phyloP scores from a whole-genome alignment of 2,329 filamentous ascomycete genomes.

The Colletotrichum tabaci region DNA sequence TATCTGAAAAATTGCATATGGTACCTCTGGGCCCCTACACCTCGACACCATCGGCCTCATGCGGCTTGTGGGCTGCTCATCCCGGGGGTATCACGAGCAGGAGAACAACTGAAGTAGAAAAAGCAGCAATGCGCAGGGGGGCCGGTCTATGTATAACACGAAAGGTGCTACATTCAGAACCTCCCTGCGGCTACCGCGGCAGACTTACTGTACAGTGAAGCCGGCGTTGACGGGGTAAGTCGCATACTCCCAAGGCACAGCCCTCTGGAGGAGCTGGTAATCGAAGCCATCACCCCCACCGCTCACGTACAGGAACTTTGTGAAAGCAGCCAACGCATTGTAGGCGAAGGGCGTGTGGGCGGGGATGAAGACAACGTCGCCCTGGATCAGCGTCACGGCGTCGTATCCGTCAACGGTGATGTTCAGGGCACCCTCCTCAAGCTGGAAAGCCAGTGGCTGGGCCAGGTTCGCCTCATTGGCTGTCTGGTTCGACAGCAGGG shows the following conservation, averaged over 20 bases:
- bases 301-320: constrained; percentile 48
- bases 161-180: background rate
- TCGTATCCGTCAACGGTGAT: constrained; percentile 46
- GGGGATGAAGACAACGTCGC: constrained; percentile 49
- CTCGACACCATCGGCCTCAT: constrained; percentile 17
- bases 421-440: constrained; percentile 47
- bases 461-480: constrained; percentile 12
- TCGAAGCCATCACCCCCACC: constrained; percentile 46
- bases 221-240: constrained; percentile 30
- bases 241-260: constrained; percentile 19
- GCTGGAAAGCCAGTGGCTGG: constrained; percentile 45
- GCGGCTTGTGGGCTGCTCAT: constrained; percentile 30
- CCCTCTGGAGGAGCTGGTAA: constrained; percentile 42
- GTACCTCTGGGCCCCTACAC: background rate
- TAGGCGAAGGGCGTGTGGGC: constrained; percentile 44
- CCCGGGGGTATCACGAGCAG: constrained; percentile 12
- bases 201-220: constrained; percentile 22
- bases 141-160: background rate
- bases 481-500: constrained; percentile 25
- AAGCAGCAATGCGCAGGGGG: background rate
- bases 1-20: background rate
- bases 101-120: constrained; percentile 20
- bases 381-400: constrained; percentile 44
- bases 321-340: constrained; percentile 45
- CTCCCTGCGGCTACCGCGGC: background rate